phyloP scores from a whole-genome alignment of 495 filamentous ascomycete species.

The Parmelia sp. region DNA sequence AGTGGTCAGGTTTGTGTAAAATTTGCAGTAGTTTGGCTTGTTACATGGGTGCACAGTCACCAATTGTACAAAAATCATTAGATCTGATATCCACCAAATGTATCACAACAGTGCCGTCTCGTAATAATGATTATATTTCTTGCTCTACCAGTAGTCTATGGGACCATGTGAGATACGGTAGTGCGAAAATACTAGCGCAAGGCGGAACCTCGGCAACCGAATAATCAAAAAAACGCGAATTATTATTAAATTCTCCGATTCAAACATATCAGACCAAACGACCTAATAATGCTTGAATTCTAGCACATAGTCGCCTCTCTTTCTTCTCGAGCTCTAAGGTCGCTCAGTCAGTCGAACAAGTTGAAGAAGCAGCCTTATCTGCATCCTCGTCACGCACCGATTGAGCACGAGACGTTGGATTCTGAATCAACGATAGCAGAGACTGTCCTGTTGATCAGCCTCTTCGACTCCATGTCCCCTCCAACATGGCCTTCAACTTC shows the following conservation, averaged over 20 bases:
- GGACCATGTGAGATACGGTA: too few relatives aligned
- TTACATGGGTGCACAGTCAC: background rate
- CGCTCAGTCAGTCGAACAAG: background rate
- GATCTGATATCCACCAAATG: background rate
- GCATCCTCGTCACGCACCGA: background rate
- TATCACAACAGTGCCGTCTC: too few relatives aligned
- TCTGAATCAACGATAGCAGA: background rate
- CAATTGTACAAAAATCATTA: slow-evolving; percentile 8
- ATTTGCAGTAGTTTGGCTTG: background rate
- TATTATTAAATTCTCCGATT: too few relatives aligned
- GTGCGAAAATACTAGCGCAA: too few relatives aligned
- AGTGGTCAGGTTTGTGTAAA: background rate
- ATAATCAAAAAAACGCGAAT: background rate
- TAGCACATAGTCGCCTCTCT: background rate
- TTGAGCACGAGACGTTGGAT: background rate
- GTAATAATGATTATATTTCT: too few relatives aligned
- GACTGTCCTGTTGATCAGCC: background rate
- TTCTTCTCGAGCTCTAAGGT: background rate
- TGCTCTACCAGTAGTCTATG: too few relatives aligned
- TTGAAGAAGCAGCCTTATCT: background rate
- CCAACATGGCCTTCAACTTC: slow-evolving; percentile 96
- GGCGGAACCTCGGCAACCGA: slow-evolving; percentile 1
- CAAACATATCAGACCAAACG: too few relatives aligned
- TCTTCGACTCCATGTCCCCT: background rate
- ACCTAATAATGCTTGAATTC: too few relatives aligned